Percentiles rank a stretch among this genome's conserved stretches.
Conservation (phyloP, 129 eudicot species). For the Helichrysum umbraculigerum region DNA sequence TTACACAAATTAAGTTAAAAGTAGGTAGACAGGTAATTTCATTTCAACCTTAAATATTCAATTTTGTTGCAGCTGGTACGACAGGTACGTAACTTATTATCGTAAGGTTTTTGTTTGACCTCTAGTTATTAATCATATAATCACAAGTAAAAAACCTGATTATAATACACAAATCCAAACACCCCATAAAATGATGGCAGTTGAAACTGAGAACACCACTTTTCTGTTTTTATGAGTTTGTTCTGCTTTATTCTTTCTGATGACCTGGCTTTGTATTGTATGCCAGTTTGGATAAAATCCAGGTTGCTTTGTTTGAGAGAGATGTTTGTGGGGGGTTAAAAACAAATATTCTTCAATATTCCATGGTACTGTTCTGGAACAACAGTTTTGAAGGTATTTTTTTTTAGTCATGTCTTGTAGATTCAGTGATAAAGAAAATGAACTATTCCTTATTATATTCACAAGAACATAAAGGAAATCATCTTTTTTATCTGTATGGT, state of each 20-base stretch:
- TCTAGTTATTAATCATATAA: background rate
- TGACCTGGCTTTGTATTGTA: constrained; percentile 30
- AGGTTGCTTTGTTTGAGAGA: constrained; percentile 49
- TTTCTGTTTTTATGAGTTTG: background rate
- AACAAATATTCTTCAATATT: constrained; percentile 57
- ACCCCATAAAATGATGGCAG: constrained; percentile 13
- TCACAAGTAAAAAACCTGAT: background rate
- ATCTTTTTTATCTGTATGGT: background rate
- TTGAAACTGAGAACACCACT: constrained; percentile 6
- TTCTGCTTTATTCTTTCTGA: constrained; percentile 17
- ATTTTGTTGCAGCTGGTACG: background rate
- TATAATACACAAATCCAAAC: background rate
- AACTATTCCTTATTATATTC: constrained; percentile 9
- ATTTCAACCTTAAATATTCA: background rate
- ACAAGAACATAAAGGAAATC: background rate
- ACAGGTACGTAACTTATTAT: background rate
- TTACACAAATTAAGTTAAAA: background rate
- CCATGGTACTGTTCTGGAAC: constrained; percentile 59
- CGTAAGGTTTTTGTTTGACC: background rate
- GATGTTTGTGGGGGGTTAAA: constrained; percentile 51
- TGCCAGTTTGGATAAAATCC: constrained; percentile 74
- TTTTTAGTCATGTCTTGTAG: background rate
- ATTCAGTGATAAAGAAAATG: constrained; percentile 16
- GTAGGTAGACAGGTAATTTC: too few species aligned
- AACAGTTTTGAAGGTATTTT: constrained; percentile 44